Evolutionary conservation across 371 early-diverging fungal species (phyloP), one percentile per base, ranked within the genome.

Genomic region (Mortierella sp.): DNA sequence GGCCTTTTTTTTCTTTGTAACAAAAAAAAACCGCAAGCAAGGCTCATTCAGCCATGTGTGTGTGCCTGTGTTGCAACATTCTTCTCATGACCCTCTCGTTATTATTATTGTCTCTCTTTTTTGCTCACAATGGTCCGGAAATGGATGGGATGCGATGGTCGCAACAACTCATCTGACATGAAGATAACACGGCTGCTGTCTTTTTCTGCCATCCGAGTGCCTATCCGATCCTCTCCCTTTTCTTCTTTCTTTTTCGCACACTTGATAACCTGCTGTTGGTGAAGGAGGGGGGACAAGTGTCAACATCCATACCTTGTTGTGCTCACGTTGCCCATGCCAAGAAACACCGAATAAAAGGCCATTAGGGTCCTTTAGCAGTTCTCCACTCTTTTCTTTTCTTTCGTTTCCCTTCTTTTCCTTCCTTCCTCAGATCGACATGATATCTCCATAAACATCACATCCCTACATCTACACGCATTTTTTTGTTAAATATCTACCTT

Each of bases 61-160:
- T 64, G 21, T 26, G 5, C 37, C 34, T 37, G 16, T 21, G 9
- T 37, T 40, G 24, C 64, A 64, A 2, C 64, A 64, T 64, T 64
- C 64, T 64, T 64, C 64, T 64, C 40, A 64, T 64, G 64, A 64
- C 64, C 64, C 40, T 34, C 34, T 21, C 64, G 21, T 64, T 64
- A 34, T 16, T 53, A 19, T 21, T 34, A 40, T 64, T 70, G 44
- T 70, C 48, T 70, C 71, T 70, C 71, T 70, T 59, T 59, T 31
- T 19, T 59, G 59, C 59, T 59, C 59, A 59, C 59, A 59, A 59
- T 59, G 31, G 31, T 59, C 31, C 59, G 13, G 16, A 59, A 59
- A 59, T 31, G 14, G 59, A 16, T 31, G 34, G 13, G 4, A 46
- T 46, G 48, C 43, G 5, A 46, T 13, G 13, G n/a, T 40, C 44